Base-by-base conservation (phyloP, 176 grass and related monocot genomes). In the Eragrostis curvula region DNA sequence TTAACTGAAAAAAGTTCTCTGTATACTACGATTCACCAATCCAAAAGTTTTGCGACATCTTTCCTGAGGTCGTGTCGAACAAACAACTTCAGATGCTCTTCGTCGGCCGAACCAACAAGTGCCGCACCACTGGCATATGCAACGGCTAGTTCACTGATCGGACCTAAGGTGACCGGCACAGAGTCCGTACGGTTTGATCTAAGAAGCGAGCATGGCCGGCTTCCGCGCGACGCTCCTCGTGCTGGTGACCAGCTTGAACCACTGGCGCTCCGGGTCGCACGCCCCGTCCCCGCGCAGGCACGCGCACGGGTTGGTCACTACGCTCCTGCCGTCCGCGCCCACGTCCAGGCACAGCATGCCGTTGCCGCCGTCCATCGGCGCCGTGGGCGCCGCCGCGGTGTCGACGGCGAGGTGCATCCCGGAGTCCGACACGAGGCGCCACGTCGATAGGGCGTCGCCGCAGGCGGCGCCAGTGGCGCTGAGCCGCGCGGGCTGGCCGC, bases 261-360 rank as follows among this genome's bases (percentile, higher is more conserved):
- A 96, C 79, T 92, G 93, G 51, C 80, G 55, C 71, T 89, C 81
- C 9, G 90, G 90, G 65, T 96, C 88, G 48, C 93, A 96, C 12
- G 65, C 5, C 59, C 75, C 79, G 48, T 79, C 83, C 18, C 55
- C 56, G 40, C 30, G 71, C 50, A 88, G 53, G 83, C 93, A 92
- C 71, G 78, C 68, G 85, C 93, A 96, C 49, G 83, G 83, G 85
- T 89, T 96, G 16, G 93, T 92, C 48, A 96, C 74, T 17, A 96
- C 39, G 71, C 68, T 88, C 21, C 46, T 56, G 30, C 85, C 87
- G 73, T 96, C 90, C 6, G 9, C 52, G 72, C 85, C 85, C 36
- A 92, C 82, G 76, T 96, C 93, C 44, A 92, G 85, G 83, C 93
- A 96, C 25, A 92, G 56, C 58, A 46, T 32, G 1, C 78, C 70